phyloP scores from a whole-genome alignment of 1,284 basidiomycete species.

The Cutaneotrichosporon sp. region DNA sequence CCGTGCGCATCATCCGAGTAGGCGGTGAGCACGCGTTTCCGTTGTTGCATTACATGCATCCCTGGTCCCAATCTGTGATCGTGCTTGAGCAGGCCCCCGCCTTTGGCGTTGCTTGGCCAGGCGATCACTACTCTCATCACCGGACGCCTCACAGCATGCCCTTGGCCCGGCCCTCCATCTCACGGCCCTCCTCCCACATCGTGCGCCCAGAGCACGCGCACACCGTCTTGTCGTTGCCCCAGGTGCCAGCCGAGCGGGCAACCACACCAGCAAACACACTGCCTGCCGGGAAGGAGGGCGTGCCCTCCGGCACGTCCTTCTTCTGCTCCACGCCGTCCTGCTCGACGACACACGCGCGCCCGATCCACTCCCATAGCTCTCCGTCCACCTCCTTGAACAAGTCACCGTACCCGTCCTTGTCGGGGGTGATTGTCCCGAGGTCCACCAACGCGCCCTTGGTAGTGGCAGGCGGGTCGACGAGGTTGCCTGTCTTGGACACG shows the following conservation, averaged over 20 bases:
- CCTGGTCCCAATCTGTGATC: background rate
- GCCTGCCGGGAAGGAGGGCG: background rate
- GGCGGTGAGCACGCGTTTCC: background rate
- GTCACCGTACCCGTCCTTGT: constrained; percentile 54
- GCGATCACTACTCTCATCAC: too few species aligned
- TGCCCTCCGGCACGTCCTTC: background rate
- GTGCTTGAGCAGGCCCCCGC: background rate
- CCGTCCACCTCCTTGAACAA: constrained; percentile 52
- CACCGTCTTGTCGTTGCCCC: constrained; percentile 55
- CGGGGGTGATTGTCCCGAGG: constrained; percentile 45
- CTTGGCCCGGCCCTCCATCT: constrained; percentile 44
- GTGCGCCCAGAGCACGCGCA: constrained; percentile 54
- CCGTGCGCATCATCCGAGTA: background rate
- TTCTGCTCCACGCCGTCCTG: constrained; percentile 2
- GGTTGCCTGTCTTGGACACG: constrained; percentile 50
- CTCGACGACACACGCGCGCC: constrained; percentile 52
- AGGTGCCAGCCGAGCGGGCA: constrained; percentile 51
- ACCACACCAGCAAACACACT: constrained; percentile 53
- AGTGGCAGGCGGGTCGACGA: constrained; percentile 47
- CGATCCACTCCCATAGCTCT: constrained; percentile 54
- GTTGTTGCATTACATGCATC: background rate
- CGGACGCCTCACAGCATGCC: constrained; percentile 16
- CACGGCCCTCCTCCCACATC: constrained; percentile 55
- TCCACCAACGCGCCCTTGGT: constrained; percentile 43
- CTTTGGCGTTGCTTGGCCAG: background rate